Conservation (phyloP, 805 yeast species). For the Metschnikowia lunata region DNA sequence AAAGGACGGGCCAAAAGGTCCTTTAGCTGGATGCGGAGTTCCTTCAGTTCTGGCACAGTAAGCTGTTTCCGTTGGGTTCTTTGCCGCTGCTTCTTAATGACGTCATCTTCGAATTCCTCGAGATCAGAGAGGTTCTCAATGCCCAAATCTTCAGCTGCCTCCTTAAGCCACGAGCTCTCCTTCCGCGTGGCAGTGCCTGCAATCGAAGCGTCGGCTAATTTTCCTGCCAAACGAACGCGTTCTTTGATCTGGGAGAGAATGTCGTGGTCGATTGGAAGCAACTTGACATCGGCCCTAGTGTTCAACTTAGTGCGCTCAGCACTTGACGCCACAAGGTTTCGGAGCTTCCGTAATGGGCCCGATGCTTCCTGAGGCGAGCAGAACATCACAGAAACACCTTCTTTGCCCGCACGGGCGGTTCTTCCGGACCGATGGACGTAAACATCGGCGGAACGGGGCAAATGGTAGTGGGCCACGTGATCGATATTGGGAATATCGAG, state of each 20-base stretch:
- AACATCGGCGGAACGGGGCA: slow-evolving; percentile 91
- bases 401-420: slow-evolving; percentile 93
- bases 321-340: slow-evolving; percentile 48
- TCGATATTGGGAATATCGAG: slow-evolving; percentile 85
- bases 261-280: slow-evolving; percentile 73
- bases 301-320: slow-evolving; percentile 23
- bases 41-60: slow-evolving; percentile 45
- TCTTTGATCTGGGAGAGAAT: slow-evolving; percentile 66
- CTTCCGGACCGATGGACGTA: slow-evolving; percentile 96
- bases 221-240: slow-evolving; percentile 64
- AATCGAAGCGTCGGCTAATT: slow-evolving; percentile 69
- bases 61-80: slow-evolving; percentile 40
- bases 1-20: slow-evolving; percentile 49
- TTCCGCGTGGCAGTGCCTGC: slow-evolving; percentile 56
- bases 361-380: slow-evolving; percentile 93
- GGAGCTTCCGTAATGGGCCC: slow-evolving; percentile 76
- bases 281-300: slow-evolving; percentile 49
- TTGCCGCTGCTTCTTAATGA: slow-evolving; percentile 57
- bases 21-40: slow-evolving; percentile 48
- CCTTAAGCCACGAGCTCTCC: slow-evolving; percentile 75
- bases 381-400: slow-evolving; percentile 92
- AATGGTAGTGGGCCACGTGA: slow-evolving; percentile 93
- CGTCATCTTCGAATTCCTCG: slow-evolving; percentile 60
- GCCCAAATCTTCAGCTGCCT: slow-evolving; percentile 93
- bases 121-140: slow-evolving; percentile 64